Base-by-base conservation (phyloP, 768 basidiomycete genomes). In the Lyophyllum semitale region DNA sequence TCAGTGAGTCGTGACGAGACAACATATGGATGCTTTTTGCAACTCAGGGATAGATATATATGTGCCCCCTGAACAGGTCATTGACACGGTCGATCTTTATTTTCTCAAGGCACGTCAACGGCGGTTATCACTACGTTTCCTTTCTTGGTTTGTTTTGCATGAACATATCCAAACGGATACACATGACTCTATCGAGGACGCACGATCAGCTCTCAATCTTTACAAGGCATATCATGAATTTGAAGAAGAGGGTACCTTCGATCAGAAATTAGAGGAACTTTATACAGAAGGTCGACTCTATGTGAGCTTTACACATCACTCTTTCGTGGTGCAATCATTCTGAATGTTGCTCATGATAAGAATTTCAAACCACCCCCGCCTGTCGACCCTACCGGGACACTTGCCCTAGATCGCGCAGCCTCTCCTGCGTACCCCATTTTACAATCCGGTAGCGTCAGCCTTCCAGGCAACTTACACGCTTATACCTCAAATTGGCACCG, bases 141-240 rank as follows among this genome's bases (percentile, higher is more conserved):
- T 98, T 23, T 85, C 95, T 0, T 99, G 95, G 93, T 94, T 88
- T 68, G 81, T 98, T n/a, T 77, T 98, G 9, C 82, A 89, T 43
- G 87, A 94, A 66, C 86, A 91, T 63, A 98, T 99, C 54, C 96
- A 98, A 70, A 90, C 84, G 2, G 93, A 94, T 20, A 92, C 86
- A 12, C 96, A 99, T 68, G 97, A 98, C 70, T 98, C 95, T n/a
- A 96, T 99, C 61, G 97, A 99, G 69, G 96, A 98, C 65, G 93
- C 95, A 0, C 81, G 84, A 7, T 92, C 90, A 6, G 95, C 96
- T 0, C 74, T 97, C 27, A 80, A 86, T 60, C 75, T 98, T 29
- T 97, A 91, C 73, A 88, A 93, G 67, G 85, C 88, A 3, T 93
- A 89, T 68, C 81, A 85, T 18, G 77, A 83, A 29, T 85, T 93